Base-by-base conservation (phyloP, 768 basidiomycete species). In the Termitomyces sp. region DNA sequence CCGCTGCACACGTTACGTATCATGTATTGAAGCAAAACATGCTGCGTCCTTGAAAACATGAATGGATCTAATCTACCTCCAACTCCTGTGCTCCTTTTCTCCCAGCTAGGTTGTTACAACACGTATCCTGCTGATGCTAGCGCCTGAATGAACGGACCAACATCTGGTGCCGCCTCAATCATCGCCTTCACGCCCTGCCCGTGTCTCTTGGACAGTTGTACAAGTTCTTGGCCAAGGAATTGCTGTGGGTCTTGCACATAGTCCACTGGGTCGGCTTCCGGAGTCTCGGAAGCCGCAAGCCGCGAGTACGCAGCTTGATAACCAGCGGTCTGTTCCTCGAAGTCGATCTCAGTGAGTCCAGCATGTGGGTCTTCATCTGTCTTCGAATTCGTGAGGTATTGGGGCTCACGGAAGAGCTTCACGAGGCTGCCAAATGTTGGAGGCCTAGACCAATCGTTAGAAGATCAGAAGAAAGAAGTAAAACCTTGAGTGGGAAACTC, bases 221-320 rank as follows among this genome's bases (percentile, higher is more conserved):
- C 73, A 47, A 82, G 63, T 57, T 80, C 76, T 58, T 77, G 75
- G 0, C 81, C 77, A 24, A 86, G 68, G 59, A 77, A 86, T 47
- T 74, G 75, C 47, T 78, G 72, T n/a, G 83, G 81, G 62, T 88
- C 77, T 20, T 71, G 72, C 2, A 86, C 78, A 64, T 86, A 82
- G 12, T 73, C 79, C 10, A 87, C 82, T 0, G 86, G 85, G 68
- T 93, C 91, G 0, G 68, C 70, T 42, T 78, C 75, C 0, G 70
- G 70, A 1, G 71, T 73, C 62, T 91, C 89, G 1, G 88, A 87
- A 1, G 96, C 91, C 0, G 94, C 95, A 18, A 98, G 80, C 36
- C 89, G 83, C 52, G 94, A 94, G 74, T 95, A 98, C 4, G 93
- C 90, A 0, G 93, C 92, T 67, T 98, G 97, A 72, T 98, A 98